Conservation (phyloP, 2,329 filamentous ascomycete genomes). For the Scytalidium lignicola region DNA sequence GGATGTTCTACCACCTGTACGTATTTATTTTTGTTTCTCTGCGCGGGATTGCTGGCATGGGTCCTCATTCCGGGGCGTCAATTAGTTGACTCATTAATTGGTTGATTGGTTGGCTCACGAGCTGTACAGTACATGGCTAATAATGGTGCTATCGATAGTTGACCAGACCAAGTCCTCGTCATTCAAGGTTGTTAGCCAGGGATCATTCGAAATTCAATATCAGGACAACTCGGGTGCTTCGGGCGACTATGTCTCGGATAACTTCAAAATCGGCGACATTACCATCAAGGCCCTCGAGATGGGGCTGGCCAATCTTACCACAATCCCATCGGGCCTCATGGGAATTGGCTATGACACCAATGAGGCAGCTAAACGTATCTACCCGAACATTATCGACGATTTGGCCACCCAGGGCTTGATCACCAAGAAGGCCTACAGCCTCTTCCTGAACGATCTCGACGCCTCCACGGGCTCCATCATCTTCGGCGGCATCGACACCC, state of each 20-base stretch:
- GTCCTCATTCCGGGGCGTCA: too few relatives aligned
- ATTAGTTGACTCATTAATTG: neutral
- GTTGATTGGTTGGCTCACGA: too few relatives aligned
- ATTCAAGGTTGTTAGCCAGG: conserved; percentile 36
- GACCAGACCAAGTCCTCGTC: conserved; percentile 43
- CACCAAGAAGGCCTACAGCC: conserved; percentile 35
- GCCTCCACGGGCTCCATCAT: conserved; percentile 30
- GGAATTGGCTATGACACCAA: conserved; percentile 48
- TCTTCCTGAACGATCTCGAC: conserved; percentile 32
- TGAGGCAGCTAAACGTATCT: conserved; percentile 37
- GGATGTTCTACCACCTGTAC: conserved; percentile 36
- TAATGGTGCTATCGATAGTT: conserved; percentile 33
- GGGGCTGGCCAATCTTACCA: conserved; percentile 45
- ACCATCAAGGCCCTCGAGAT: conserved; percentile 48
- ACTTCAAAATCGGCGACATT: conserved; percentile 45
- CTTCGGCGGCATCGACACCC: conserved; percentile 43
- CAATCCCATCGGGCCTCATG: conserved; percentile 50
- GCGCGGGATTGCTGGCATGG: too few relatives aligned
- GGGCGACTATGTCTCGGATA: conserved; percentile 55
- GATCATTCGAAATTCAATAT: conserved; percentile 56
- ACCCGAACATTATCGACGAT: conserved; percentile 25
- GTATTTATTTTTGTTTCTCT: conserved; percentile 34
- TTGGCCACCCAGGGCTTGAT: conserved; percentile 38
- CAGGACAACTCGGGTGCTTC: conserved; percentile 49
- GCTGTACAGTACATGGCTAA: conserved; percentile 3